Conservation (phyloP, 768 basidiomycete genomes). For the Xerocomus spinulosus region DNA sequence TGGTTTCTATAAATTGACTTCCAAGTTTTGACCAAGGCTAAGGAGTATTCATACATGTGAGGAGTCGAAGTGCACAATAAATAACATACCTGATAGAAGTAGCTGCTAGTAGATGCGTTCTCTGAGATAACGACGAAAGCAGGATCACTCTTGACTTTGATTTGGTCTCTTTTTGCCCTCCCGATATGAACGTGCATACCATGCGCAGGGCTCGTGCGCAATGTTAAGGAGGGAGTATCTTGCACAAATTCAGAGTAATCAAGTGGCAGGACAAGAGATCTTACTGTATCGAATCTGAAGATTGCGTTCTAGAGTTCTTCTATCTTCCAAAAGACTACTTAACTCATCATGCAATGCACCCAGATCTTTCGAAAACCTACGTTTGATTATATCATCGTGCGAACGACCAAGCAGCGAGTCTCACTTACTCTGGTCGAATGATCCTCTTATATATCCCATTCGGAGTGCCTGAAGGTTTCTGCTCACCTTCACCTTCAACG, state of each 20-base stretch:
- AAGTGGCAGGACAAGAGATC: conserved; percentile 5
- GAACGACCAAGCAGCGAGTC: background rate
- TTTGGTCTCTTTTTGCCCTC: conserved; percentile 58
- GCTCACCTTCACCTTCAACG: conserved; percentile 16
- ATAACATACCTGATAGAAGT: conserved; percentile 54
- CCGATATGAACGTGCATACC: conserved; percentile 75
- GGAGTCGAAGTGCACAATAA: background rate
- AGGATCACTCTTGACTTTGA: conserved; percentile 41
- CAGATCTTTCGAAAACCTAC: conserved; percentile 60
- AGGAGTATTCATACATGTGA: background rate
- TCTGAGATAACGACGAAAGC: conserved; percentile 58
- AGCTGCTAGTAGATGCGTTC: conserved; percentile 61
- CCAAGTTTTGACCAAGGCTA: conserved; percentile 78
- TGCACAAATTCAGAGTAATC: conserved; percentile 8
- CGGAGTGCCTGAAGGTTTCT: conserved; percentile 21
- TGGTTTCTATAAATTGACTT: conserved; percentile 57
- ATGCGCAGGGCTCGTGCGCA: conserved; percentile 61
- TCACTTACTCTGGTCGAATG: conserved; percentile 61
- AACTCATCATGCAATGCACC: conserved; percentile 45
- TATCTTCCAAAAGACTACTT: conserved; percentile 39
- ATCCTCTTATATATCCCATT: conserved; percentile 42
- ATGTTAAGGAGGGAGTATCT: conserved; percentile 71
- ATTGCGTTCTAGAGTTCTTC: conserved; percentile 48
- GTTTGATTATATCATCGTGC: background rate
- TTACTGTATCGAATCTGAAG: conserved; percentile 55